phyloP scores from a whole-genome alignment of 2,329 filamentous ascomycete genomes.

The Claviceps digitariae region DNA sequence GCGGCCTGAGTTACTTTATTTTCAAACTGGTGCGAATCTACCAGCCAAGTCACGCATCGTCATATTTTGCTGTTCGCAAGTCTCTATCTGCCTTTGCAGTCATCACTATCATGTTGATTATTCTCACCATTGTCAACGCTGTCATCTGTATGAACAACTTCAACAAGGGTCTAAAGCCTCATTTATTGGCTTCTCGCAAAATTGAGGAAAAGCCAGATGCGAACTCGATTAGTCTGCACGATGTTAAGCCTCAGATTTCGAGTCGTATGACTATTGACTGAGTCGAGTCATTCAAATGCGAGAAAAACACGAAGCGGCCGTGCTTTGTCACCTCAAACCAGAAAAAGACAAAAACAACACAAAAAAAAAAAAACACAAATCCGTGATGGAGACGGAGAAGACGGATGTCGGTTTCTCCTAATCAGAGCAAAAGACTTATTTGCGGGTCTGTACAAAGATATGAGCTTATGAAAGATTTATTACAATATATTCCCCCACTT shows the following conservation, averaged over 20 bases:
- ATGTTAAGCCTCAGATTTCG: conserved; percentile 40
- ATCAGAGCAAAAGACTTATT: neutral
- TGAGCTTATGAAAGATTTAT: conserved; percentile 3
- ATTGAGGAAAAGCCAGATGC: conserved; percentile 41
- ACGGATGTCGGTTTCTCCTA: conserved; percentile 1
- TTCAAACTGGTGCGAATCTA: conserved; percentile 99
- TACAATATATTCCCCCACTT: conserved; percentile 1
- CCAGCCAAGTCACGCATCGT: conserved; percentile 39
- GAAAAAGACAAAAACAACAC: neutral
- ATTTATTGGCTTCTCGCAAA: conserved; percentile 48
- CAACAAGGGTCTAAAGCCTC: conserved; percentile 73
- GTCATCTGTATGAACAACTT: conserved; percentile 86
- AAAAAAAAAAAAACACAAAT: neutral
- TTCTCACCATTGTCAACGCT: conserved; percentile 79
- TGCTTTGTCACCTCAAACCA: neutral
- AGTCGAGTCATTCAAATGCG: conserved; percentile 4
- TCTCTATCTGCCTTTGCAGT: conserved; percentile 89
- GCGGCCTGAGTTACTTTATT: conserved; percentile 84
- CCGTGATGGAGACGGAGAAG: neutral
- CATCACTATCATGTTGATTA: conserved; percentile 77
- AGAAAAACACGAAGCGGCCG: neutral
- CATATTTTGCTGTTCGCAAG: conserved; percentile 68
- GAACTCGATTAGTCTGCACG: conserved; percentile 41
- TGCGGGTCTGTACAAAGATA: conserved; percentile 5
- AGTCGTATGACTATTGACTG: conserved; percentile 51